Evolutionary conservation across 306 rosid genomes (phyloP), one percentile per base, ranked within the genome.

Genomic region (Cicer arietinum): DNA sequence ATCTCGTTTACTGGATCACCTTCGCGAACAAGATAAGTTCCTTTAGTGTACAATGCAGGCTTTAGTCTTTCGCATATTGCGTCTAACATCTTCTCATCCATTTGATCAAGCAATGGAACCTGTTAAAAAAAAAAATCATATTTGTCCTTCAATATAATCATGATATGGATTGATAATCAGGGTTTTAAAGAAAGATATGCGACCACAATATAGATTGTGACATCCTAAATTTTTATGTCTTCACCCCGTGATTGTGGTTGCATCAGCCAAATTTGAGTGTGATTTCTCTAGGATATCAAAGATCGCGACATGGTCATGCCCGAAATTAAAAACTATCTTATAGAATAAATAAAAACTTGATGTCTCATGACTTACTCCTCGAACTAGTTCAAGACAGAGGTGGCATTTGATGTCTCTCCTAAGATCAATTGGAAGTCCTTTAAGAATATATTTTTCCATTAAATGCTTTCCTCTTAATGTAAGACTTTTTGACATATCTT

Each of bases 81-180:
- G 18, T 92, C 99, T 18, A 90, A 86, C 95, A 88, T 92, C 65
- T 91, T 85, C 81, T 94, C 99, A 18, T 94, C 99, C 99, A 94
- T 94, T 86, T 94, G 91, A 73, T 92, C 93, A 62, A 94, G 90
- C 60, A 92, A 67, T 0, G 97, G 96, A 2, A 94, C 97, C 98
- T 94, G 85, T 50, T 46, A 14, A 14, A 7, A 43, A 20, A 20
- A 20, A 20, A 20, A 20, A 0, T 20, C 22, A 20, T 1, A 20
- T 20, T 1, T 20, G 22, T 20, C 22, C 1, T 20, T 20, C 22
- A 20, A 20, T 20, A 20, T 20, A 20, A 20, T 20, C 22, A 20
- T 20, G 22, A 20, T 20, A 20, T 1, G 22, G 22, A 20, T 20
- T 20, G 22, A 20, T 20, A 20, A 20, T 20, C 22, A 20, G 22